Evolutionary conservation across 345 rosid species (phyloP).

Genomic region (Combretum micranthum): DNA sequence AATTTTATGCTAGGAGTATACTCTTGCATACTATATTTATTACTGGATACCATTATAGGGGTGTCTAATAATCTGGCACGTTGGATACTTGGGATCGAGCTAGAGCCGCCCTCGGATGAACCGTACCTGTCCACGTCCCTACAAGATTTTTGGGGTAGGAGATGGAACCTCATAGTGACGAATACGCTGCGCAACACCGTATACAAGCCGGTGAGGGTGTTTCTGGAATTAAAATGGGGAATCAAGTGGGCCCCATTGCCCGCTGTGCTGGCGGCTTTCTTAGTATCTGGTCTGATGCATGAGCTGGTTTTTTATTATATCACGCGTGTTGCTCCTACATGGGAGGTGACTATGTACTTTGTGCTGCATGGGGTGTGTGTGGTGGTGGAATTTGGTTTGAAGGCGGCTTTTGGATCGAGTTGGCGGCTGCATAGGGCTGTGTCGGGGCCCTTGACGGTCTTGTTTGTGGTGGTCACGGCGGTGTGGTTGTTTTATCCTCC

Average conservation of each 20-base stretch:
- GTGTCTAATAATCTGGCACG: constrained; percentile 14
- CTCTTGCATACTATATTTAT: constrained; percentile 18
- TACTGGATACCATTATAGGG: constrained; percentile 21
- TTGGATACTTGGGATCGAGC: constrained; percentile 17
- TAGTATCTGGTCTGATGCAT: constrained; percentile 29
- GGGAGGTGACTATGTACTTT: constrained; percentile 39
- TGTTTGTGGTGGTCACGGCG: constrained; percentile 19
- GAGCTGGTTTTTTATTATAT: constrained; percentile 20
- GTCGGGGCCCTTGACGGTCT: constrained; percentile 22
- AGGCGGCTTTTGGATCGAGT: constrained; percentile 8
- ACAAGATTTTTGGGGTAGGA: constrained; percentile 51
- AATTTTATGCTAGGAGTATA: constrained; percentile 10
- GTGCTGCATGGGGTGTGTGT: constrained; percentile 29
- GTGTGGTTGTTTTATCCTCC: constrained; percentile 26
- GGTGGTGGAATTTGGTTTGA: constrained; percentile 17
- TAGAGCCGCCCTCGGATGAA: constrained; percentile 30
- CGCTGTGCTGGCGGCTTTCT: constrained; percentile 19
- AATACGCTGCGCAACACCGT: constrained; percentile 34
- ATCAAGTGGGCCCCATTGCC: constrained; percentile 10
- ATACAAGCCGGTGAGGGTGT: constrained; percentile 20
- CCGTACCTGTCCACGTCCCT: constrained; percentile 42
- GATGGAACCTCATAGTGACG: constrained; percentile 53
- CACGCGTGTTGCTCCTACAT: constrained; percentile 20
- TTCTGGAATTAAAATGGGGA: constrained; percentile 6
- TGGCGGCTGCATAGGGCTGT: constrained; percentile 14